These are phyloP conservation scores for Clarireedia monteithiana DNA, from an alignment of 2,329 filamentous ascomycete genomes.

Conservation along the genomic window DNA sequence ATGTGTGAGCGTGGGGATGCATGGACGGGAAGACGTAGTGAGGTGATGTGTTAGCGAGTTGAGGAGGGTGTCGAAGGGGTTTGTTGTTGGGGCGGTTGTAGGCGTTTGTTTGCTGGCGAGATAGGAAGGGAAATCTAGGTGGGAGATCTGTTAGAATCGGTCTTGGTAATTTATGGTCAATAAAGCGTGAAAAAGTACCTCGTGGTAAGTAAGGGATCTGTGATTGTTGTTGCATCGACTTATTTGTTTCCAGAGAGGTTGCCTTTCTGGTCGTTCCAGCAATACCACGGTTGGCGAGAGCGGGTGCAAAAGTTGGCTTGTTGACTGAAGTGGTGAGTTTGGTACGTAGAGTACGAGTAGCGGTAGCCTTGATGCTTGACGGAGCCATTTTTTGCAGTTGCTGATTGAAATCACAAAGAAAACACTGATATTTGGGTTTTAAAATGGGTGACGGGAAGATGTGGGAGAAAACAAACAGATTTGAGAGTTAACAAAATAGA, in stretches of 20 bases:
- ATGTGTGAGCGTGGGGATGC: slow-evolving; percentile 14
- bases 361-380: slow-evolving; percentile 1
- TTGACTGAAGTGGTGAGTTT: neutral
- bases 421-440: neutral
- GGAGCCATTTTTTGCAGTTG: slow-evolving; percentile 1
- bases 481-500: neutral
- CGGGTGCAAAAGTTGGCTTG: neutral
- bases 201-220: neutral
- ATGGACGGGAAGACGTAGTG: slow-evolving; percentile 10
- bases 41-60: slow-evolving; percentile 14
- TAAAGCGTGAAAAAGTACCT: neutral
- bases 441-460: neutral
- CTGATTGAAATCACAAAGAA: neutral
- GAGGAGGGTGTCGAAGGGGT: slow-evolving; percentile 16
- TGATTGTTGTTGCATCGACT: neutral
- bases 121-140: neutral
- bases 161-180: neutral
- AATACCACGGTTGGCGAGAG: slow-evolving; percentile 3
- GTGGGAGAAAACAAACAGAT: neutral
- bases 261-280: slow-evolving; percentile 9
- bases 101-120: neutral
- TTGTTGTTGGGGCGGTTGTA: neutral
- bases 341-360: slow-evolving; percentile 3
- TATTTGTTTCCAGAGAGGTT: neutral
- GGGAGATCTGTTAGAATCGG: neutral